A percentile compares a stretch with the other conserved stretches of the same genome.
These are phyloP conservation scores for Forsythia viridissima DNA, from an alignment of 257 asterid genomes.

Conservation along the genomic window DNA sequence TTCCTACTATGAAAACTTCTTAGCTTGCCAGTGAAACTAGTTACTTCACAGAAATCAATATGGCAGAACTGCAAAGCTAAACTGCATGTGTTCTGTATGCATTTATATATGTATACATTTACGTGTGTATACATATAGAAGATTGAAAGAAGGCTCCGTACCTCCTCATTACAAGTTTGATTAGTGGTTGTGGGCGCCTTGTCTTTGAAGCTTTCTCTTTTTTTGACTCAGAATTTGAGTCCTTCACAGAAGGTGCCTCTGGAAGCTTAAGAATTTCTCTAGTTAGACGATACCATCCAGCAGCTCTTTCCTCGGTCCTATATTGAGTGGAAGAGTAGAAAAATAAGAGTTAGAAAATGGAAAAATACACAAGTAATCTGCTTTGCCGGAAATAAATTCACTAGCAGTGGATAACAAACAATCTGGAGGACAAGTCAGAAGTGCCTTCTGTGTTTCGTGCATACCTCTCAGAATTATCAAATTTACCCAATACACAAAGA, in stretches of 20 bases:
- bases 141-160: constrained; percentile 30
- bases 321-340: constrained; percentile 19
- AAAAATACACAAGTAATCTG: background rate
- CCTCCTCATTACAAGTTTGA: constrained; percentile 99
- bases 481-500: constrained; percentile 92
- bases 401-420: constrained; percentile 10
- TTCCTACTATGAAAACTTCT: background rate
- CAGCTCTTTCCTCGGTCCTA: constrained; percentile 98
- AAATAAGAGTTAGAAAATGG: constrained; percentile 17
- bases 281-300: constrained; percentile 94
- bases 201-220: constrained; percentile 83
- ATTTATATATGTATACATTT: background rate
- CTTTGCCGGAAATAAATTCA: background rate
- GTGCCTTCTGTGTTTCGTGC: background rate
- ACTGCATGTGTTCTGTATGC: background rate
- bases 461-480: constrained; percentile 87
- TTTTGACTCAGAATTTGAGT: constrained; percentile 62
- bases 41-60: background rate
- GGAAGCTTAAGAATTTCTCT: constrained; percentile 96
- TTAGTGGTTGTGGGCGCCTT: constrained; percentile 92
- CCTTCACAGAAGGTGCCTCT: constrained; percentile 78
- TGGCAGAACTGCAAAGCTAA: background rate
- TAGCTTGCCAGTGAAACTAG: background rate
- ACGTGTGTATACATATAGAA: background rate
- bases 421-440: constrained; percentile 12